Conservation (phyloP, 768 basidiomycete genomes). For the Lentinula aciculospora region DNA sequence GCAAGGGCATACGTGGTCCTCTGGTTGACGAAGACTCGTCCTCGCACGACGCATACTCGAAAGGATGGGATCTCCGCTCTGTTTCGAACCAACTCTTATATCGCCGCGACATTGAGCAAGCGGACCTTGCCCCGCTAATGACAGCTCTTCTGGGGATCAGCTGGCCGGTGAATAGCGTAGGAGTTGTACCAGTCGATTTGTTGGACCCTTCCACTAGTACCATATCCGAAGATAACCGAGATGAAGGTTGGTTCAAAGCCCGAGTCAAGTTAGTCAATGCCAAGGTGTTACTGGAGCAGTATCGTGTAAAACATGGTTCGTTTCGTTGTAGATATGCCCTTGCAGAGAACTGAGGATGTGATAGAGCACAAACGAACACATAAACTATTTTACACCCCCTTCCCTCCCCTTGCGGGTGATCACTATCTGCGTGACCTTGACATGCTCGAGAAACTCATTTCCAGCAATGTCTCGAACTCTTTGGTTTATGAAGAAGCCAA, state of each 20-base stretch:
- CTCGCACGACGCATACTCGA: conserved; percentile 69
- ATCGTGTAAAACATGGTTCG: conserved; percentile 70
- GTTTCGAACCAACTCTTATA: neutral
- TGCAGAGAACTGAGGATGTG: neutral
- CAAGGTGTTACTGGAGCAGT: conserved; percentile 71
- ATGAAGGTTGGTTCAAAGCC: neutral
- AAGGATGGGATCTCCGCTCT: conserved; percentile 46
- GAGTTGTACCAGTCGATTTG: conserved; percentile 54
- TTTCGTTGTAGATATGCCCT: neutral
- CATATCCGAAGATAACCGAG: neutral
- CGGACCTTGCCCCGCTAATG: conserved; percentile 78
- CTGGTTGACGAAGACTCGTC: conserved; percentile 45
- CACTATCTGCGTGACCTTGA: conserved; percentile 29
- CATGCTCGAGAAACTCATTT: conserved; percentile 42
- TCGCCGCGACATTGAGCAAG: conserved; percentile 77
- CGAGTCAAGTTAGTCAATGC: neutral
- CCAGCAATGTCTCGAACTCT: conserved; percentile 33
- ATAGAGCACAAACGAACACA: conserved; percentile 58
- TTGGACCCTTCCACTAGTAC: neutral
- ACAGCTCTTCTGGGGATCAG: conserved; percentile 62
- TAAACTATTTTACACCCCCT: conserved; percentile 62
- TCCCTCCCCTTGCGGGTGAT: conserved; percentile 22
- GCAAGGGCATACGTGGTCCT: conserved; percentile 70
- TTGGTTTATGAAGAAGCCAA: conserved; percentile 28
- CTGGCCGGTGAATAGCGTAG: conserved; percentile 82